phyloP scores from a whole-genome alignment of 2,329 filamentous ascomycete genomes.

The Coniella lustricola region DNA sequence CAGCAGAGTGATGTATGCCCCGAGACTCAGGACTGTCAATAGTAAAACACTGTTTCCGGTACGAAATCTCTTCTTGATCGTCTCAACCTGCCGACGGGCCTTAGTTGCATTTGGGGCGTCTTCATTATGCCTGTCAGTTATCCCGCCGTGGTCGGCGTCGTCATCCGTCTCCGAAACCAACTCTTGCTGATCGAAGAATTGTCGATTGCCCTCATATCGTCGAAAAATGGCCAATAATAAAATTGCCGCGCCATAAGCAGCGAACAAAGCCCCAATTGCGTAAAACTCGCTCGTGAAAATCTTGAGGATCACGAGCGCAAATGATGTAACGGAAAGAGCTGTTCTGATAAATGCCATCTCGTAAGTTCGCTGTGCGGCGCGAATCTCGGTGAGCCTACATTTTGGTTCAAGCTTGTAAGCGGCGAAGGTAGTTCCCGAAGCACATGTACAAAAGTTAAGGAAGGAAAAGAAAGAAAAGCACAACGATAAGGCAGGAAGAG shows the following conservation, averaged over 20 bases:
- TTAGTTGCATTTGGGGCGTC: constrained; percentile 16
- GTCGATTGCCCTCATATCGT: constrained; percentile 83
- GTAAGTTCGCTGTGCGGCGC: constrained; percentile 91
- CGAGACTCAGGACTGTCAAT: constrained; percentile 48
- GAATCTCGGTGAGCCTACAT: constrained; percentile 77
- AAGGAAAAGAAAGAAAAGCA: no score
- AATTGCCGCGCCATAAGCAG: constrained; percentile 81
- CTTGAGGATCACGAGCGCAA: constrained; percentile 88
- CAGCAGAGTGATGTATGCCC: constrained; percentile 50
- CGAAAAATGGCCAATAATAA: constrained; percentile 78
- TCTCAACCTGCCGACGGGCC: constrained; percentile 27
- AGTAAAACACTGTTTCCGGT: constrained; percentile 57
- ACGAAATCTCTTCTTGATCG: constrained; percentile 49
- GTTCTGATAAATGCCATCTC: constrained; percentile 96
- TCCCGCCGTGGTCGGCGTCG: constrained; percentile 14
- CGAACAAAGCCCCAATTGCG: constrained; percentile 90
- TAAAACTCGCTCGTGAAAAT: constrained; percentile 98
- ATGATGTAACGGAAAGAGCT: constrained; percentile 88
- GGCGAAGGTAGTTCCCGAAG: no score
- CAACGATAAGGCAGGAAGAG: no score
- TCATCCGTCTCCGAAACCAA: constrained; percentile 24
- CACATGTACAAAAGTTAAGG: background rate
- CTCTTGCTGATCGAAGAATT: constrained; percentile 70
- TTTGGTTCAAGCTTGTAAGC: no score
- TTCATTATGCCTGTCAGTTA: constrained; percentile 2